Evolutionary conservation across 495 filamentous ascomycete genomes (phyloP), one percentile per base, ranked within the genome.

Genomic region (Neurospora sp.): DNA sequence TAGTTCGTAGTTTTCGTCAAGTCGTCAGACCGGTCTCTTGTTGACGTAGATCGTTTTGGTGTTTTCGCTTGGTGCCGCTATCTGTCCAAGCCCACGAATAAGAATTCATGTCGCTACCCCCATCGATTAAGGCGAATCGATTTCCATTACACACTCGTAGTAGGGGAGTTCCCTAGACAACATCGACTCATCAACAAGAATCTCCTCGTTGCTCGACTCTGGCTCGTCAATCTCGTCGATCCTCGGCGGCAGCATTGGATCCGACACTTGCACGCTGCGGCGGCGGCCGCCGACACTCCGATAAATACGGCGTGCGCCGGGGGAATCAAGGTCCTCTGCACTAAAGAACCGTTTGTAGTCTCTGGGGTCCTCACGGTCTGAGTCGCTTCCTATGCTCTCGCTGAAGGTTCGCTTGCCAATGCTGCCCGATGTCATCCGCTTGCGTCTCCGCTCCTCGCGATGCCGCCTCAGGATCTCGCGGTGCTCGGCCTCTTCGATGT

Each of bases 151-250:
- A 69, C 80, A 82, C 40, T 82, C 76, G 75, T 83, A 87, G 70
- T 85, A 86, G 37, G 86, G 86, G 1, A 87, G 73, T 71, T 87
- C 83, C 45, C 82, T 81, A 39, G 83, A 83, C 65, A 81, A 78
- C 8, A 74, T 69, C 22, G 53, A 65, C 74, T 87, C 83, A 37
- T 79, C 76, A 71, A 84, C 81, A 40, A 83, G 74, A 40, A 85
- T 79, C 59, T 86, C 85, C 40, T 86, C 86, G 40, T 84, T 83
- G 69, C 82, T 84, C 39, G 84, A 84, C 37, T 80, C 78, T 18
- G 85, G 85, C 73, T 87, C 86, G 53, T 87, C 85, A 45, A 84
- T 79, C 75, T 88, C 86, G 22, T 84, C 81, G 69, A 88, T 88
- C 47, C 84, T 80, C 53, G 85, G 82, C 18, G 86, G 83, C 42